Base-by-base conservation (phyloP, 2,329 filamentous ascomycete genomes). In the Ascosphaera pollenicola region DNA sequence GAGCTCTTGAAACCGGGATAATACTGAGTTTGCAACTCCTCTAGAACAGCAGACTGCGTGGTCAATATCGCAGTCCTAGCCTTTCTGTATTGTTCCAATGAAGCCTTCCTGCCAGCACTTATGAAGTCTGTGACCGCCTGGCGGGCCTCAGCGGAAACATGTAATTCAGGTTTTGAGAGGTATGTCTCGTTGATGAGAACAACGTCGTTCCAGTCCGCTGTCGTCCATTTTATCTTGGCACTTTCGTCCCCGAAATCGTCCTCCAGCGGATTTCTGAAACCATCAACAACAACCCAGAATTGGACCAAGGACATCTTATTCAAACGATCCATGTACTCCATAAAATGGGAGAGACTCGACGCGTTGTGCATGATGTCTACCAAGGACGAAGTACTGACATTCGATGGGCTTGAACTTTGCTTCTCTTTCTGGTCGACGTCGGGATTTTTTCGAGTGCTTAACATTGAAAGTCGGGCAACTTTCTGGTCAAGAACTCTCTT, bases 291-390 rank as follows among this genome's bases (percentile, higher is more conserved):
- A 32, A 98, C 75, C 84, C 87, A 98, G 56, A 95, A 98, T 51
- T 98, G 89, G 4, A 98, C 85, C 36, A 94, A 62, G 11, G 79
- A 70, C 77, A 95, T 87, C 18, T 87, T 65, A 13, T 70, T 69
- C 53, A 85, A 79, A 34, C 89, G 75, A 54, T 98, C 89, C 89
- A 98, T 98, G 51, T 84, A 95, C 54, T 98, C 89, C 89, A 98
- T 98, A 60, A 98, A 95, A 54, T 93, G 98, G 2, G 89, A 95
- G 7, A 98, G 65, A 0, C 83, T 87, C 1, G 87, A 79, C 2
- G 89, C 73, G 55, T 91, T 84, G 47, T 85, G 78, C 42, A 98
- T 66, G n/a, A 98, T 67, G 46, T 95, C 84, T 10, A 76, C 71
- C 2, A 95, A 64, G 1, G 80, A 75, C 6, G 76, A 31, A 85